phyloP scores from a whole-genome alignment of 169 alveolate genomes.

The Plasmodium chabaudi region DNA sequence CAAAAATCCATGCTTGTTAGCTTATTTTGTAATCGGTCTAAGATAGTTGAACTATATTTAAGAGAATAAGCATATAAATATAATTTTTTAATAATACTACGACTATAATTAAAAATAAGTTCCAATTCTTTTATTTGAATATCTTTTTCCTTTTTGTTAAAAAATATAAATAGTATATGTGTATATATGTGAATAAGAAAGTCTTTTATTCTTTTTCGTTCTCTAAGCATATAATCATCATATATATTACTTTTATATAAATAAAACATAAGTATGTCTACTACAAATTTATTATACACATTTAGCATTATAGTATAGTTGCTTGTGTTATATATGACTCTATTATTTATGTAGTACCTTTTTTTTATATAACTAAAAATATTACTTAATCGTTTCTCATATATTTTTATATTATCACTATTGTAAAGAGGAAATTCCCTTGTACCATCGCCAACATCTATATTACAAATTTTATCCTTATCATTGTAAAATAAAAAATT shows the following conservation, averaged over 20 bases:
- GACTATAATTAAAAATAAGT: conserved; percentile 23
- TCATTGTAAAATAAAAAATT: conserved; percentile 14
- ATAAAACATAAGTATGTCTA: conserved; percentile 7
- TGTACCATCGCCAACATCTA: neutral
- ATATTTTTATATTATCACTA: neutral
- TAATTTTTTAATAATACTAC: conserved; percentile 2
- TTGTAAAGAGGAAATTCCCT: neutral
- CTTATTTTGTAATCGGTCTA: too few relatives aligned
- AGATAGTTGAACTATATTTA: neutral
- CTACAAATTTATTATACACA: conserved; percentile 22
- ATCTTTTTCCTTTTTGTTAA: neutral
- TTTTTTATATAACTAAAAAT: conserved; percentile 24
- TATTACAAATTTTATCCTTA: neutral
- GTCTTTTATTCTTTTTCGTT: neutral
- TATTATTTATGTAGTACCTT: conserved; percentile 42
- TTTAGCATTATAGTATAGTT: conserved; percentile 48
- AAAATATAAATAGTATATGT: conserved; percentile 13
- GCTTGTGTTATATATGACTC: conserved; percentile 12
- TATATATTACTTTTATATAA: conserved; percentile 1
- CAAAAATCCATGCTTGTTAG: too few relatives aligned
- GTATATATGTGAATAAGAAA: conserved; percentile 17
- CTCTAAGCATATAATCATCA: neutral
- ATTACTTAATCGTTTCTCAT: conserved; percentile 21
- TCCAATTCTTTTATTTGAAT: conserved; percentile 4
- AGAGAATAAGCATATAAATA: neutral